Evolutionary conservation across 768 basidiomycete genomes (phyloP), one percentile per base, ranked within the genome.

Genomic region (Suillus luteus): DNA sequence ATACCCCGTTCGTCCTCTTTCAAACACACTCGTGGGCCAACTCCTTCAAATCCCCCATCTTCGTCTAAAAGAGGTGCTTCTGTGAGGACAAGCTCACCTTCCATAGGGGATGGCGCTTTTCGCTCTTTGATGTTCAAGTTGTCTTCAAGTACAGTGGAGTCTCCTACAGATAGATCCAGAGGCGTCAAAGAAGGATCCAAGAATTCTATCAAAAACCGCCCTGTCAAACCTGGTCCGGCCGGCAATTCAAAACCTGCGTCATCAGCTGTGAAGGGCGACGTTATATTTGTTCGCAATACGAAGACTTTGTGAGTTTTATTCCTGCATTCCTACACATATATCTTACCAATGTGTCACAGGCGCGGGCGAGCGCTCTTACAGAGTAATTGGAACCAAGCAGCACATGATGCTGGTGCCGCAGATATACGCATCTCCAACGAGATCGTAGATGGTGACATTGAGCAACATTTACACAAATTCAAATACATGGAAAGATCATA

Each of bases 401-500:
- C 72, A 27, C 66, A 35, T 52, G 64, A 67, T 11, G 70, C 61
- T 1, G 68, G 63, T 61, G 78, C 81, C 8, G 75, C 76, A 17
- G 60, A 66, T 5, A 66, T 81, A 31, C 72, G 68, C 17, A 75
- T 81, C 62, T 74, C 74, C 17, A 72, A 74, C 38, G 65, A 72
- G 19, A 69, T 81, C n/a, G 73, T 70, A 63, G 73, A 69, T 37
- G 76, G 73, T 43, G 75, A 79, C 12, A 67, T 82, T 4, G 87
- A 86, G 0, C 72, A 67, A 3, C 68, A 84, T n/a, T 70, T 77
- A 5, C 65, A 73, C 0, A 69, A 69, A 17, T 89, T 90, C 60
- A 61, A 63, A 61, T 90, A 88, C 68, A 65, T 86, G 14, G 88
- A 90, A 68, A 74, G 72, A 43, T 76, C 77, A 11, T 89, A 88